phyloP scores from a whole-genome alignment of 116 monocot genomes.

The Dioscorea cayenensis region DNA sequence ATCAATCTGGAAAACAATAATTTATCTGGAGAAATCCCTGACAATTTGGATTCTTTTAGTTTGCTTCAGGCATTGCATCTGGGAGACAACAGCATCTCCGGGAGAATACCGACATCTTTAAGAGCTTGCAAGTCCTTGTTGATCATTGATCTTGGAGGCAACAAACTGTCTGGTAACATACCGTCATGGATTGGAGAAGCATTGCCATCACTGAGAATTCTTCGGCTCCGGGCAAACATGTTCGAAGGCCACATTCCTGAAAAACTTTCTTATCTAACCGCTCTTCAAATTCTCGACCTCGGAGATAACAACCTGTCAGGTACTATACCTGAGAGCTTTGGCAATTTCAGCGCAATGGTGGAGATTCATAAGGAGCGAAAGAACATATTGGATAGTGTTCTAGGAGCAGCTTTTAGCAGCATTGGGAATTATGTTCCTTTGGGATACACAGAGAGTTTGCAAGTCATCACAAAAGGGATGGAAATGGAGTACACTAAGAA shows the following conservation, averaged over 20 bases:
- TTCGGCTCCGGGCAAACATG: too few relatives aligned
- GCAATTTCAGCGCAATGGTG: neutral
- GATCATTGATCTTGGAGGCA: too few relatives aligned
- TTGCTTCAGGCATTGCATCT: slow-evolving; percentile 5
- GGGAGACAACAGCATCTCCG: slow-evolving; percentile 10
- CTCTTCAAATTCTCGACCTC: slow-evolving; percentile 18
- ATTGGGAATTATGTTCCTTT: too few relatives aligned
- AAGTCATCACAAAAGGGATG: neutral
- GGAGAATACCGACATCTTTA: slow-evolving; percentile 12
- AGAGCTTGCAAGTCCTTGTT: slow-evolving; percentile 6
- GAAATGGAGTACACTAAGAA: neutral
- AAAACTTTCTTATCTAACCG: slow-evolving; percentile 11
- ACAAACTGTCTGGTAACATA: too few relatives aligned
- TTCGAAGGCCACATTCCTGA: slow-evolving; percentile 5
- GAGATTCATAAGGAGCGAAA: too few relatives aligned
- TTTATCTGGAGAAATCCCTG: slow-evolving; percentile 3
- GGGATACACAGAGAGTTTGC: neutral
- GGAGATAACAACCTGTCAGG: slow-evolving; percentile 16
- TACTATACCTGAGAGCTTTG: slow-evolving; percentile 2
- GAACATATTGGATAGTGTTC: too few relatives aligned
- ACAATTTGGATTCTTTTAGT: neutral
- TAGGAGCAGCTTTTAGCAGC: too few relatives aligned
- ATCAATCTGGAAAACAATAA: slow-evolving; percentile 6
- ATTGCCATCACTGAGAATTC: too few relatives aligned
- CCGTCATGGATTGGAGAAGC: too few relatives aligned